Conservation (phyloP, 1,284 basidiomycete species). For the Anthracocystis walkeri region DNA sequence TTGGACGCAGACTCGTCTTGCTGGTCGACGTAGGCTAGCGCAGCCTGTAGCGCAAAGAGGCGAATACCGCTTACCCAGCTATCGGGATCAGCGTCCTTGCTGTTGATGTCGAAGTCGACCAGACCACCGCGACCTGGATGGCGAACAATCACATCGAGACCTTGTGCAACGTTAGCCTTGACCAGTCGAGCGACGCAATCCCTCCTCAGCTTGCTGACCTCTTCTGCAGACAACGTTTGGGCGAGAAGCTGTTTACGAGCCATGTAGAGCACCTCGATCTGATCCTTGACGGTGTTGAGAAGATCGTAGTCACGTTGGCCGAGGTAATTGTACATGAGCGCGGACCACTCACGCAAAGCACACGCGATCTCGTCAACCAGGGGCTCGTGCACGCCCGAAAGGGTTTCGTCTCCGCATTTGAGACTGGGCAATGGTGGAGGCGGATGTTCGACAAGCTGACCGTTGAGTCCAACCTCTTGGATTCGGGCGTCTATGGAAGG, state of each 20-base stretch:
- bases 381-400: slow-evolving; percentile 75
- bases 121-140: slow-evolving; percentile 91
- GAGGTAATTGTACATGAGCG: slow-evolving; percentile 90
- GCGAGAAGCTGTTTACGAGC: slow-evolving; percentile 88
- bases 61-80: slow-evolving; percentile 66
- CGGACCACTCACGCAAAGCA: slow-evolving; percentile 93
- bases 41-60: slow-evolving; percentile 68
- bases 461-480: slow-evolving; percentile 42
- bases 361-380: slow-evolving; percentile 97
- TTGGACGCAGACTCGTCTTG: slow-evolving; percentile 24
- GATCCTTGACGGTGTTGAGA: slow-evolving; percentile 86
- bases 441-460: slow-evolving; percentile 70
- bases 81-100: slow-evolving; percentile 54
- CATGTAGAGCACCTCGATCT: slow-evolving; percentile 90
- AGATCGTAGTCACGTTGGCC: slow-evolving; percentile 87
- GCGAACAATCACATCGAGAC: slow-evolving; percentile 91
- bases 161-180: slow-evolving; percentile 89
- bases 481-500: slow-evolving; percentile 21
- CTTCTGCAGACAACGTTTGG: slow-evolving; percentile 87
- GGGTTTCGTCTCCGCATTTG: slow-evolving; percentile 72
- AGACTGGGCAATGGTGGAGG: slow-evolving; percentile 91
- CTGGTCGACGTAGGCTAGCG: slow-evolving; percentile 68
- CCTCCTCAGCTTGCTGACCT: slow-evolving; percentile 82
- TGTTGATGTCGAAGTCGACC: slow-evolving; percentile 73
- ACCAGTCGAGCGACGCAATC: slow-evolving; percentile 91